Base-by-base conservation (phyloP, 1,284 basidiomycete genomes). In the Fistulina hepatica region DNA sequence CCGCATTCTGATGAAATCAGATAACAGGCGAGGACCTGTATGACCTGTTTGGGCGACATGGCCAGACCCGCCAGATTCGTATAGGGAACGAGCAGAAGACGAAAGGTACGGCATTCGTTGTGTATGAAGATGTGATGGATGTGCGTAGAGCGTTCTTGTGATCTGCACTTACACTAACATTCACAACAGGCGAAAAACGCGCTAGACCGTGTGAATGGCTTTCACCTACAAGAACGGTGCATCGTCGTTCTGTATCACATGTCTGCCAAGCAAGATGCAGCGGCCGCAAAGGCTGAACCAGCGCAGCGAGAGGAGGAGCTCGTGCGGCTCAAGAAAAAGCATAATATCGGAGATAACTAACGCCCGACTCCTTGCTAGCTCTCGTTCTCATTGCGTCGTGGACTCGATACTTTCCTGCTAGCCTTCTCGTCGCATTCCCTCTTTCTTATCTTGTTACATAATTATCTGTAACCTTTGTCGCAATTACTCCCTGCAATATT, bases 171-270 rank as follows among this genome's bases (percentile, higher is more conserved):
- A 8, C 6, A 6, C 16, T 23, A 8, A 26, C 9, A 20, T 24
- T 34, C 21, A 35, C 43, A 33, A 11, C 51, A 92, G 81, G 90
- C 89, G 12, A 97, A 97, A 63, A 92, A 93, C 53, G 94, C 94
- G 1, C 76, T 95, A 40, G 92, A 94, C 55, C 88, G 94, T 59
- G 60, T 98, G 54, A 98, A 98, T 52, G 95, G 94, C 26, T 98
- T 98, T 67, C 94, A 98, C 64, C 63, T 98, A 45, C 91, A 95
- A 65, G 94, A 97, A 60, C 80, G 95, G 22, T 98, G 98, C 61
- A 94, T 98, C 41, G 89, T 93, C 37, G 94, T 98, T 11, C 66
- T 98, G 20, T 97, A 95, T 53, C 94, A 98, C 56, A 94, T 97
- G 78, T 92, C 92, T 25, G 83, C 90, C 15, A 90, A 92, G 58